A percentile compares a stretch with the other conserved stretches of the same genome.
Conservation (phyloP, 78 protist species). For the Planoprotostelium fungivorum region DNA sequence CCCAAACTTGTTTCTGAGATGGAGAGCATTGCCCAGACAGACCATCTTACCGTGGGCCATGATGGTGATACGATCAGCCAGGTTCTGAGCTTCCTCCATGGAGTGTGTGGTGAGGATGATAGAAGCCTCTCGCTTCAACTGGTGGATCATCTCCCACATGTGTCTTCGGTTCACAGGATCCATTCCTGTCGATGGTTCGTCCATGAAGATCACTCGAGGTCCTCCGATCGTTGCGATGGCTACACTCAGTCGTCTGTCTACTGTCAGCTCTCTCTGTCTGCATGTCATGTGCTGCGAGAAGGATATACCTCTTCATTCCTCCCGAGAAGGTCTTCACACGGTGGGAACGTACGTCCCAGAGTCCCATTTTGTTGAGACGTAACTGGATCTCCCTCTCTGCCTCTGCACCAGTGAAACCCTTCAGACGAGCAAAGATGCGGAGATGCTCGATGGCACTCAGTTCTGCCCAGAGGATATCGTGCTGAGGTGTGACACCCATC, state of each 20-base stretch:
- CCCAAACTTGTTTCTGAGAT: constrained; percentile 76
- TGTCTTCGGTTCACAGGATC: constrained; percentile 39
- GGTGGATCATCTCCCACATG: constrained; percentile 52
- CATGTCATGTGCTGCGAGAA: no score
- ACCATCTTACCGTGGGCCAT: constrained; percentile 73
- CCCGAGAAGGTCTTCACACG: constrained; percentile 30
- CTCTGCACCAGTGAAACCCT: constrained; percentile 10
- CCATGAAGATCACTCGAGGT: constrained; percentile 43
- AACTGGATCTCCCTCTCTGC: neutral
- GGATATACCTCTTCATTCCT: constrained; percentile 44
- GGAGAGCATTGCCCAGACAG: constrained; percentile 67
- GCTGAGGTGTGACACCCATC: constrained; percentile 31
- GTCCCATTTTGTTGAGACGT: neutral
- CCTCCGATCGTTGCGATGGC: constrained; percentile 74
- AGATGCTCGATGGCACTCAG: constrained; percentile 53
- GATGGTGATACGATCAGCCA: constrained; percentile 87
- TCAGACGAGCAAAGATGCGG: constrained; percentile 22
- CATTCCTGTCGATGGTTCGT: constrained; percentile 63
- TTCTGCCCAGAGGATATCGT: constrained; percentile 31
- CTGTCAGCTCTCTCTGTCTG: neutral
- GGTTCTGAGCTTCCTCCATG: constrained; percentile 95
- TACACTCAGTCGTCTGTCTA: constrained; percentile 16
- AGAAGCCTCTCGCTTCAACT: constrained; percentile 32
- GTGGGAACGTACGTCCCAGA: neutral
- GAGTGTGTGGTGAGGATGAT: constrained; percentile 80